Percentiles rank a stretch among this genome's conserved stretches.
Evolutionary conservation across 352 stramenopile genomes (phyloP).

Genomic region (Hyaloperonospora arabidopsidis): DNA sequence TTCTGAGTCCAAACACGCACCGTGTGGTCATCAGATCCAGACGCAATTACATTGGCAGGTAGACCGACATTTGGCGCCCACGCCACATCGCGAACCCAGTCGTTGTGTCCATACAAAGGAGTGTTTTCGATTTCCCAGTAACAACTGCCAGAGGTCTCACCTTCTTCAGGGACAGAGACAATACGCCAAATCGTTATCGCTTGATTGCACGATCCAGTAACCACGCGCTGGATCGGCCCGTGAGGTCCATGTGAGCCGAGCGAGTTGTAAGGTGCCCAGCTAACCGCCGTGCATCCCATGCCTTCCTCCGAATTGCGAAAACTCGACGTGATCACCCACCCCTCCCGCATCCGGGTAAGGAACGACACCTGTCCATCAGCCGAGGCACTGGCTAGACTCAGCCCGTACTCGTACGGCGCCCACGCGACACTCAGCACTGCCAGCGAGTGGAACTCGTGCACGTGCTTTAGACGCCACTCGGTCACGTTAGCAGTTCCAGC

Average conservation of each 20-base stretch:
- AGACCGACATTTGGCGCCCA: slow-evolving; percentile 82
- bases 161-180: slow-evolving; percentile 29
- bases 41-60: slow-evolving; percentile 72
- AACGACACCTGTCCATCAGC: slow-evolving; percentile 81
- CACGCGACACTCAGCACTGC: slow-evolving; percentile 77
- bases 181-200: slow-evolving; percentile 58
- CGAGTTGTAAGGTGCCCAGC: slow-evolving; percentile 84
- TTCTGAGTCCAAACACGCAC: slow-evolving; percentile 76
- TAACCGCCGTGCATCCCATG: slow-evolving; percentile 68
- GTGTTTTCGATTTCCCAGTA: slow-evolving; percentile 36
- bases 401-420: slow-evolving; percentile 81
- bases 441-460: slow-evolving; percentile 64
- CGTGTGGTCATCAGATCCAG: slow-evolving; percentile 74
- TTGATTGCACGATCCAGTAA: slow-evolving; percentile 63
- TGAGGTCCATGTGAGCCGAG: slow-evolving; percentile 60
- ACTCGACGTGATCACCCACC: slow-evolving; percentile 71
- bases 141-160: slow-evolving; percentile 15
- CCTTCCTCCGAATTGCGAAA: slow-evolving; percentile 71
- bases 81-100: slow-evolving; percentile 80
- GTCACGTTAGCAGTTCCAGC: slow-evolving; percentile 32
- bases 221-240: slow-evolving; percentile 63
- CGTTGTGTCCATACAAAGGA: slow-evolving; percentile 53
- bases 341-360: slow-evolving; percentile 71
- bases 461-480: slow-evolving; percentile 69
- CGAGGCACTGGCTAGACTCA: slow-evolving; percentile 70